Base-by-base conservation (phyloP, 2,329 filamentous ascomycete species). In the Aspergillus alliaceus region DNA sequence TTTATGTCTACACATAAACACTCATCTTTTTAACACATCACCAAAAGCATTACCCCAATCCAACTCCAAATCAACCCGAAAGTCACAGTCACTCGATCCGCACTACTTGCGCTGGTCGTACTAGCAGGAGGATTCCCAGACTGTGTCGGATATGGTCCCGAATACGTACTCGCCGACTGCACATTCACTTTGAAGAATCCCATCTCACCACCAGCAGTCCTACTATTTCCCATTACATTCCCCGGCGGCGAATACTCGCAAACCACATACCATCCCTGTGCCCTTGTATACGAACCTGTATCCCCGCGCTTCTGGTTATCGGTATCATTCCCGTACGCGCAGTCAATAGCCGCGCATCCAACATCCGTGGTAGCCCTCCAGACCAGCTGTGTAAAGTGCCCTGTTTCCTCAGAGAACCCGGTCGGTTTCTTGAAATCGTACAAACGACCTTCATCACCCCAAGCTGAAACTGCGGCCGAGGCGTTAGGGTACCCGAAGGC, bases 321-420 rank as follows among this genome's bases (percentile, higher is more conserved):
- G n/a, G 37, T 62, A 12, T 54, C 48, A 29, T 57, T 59, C 29
- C 60, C 58, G 51, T 72, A 75, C 47, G 75, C 70, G 56, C 80
- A 82, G 60, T 77, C 64, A 15, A 72, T 67, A 39, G 72, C 71
- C 25, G 71, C 82, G 62, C 82, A 91, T 0, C 86, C 86, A 1
- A 88, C 81, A 32, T 78, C 76, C 6, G 76, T 85, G 1, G 86
- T 89, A 24, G 77, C 72, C 70, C 82, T 84, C 88, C 89, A 91
- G 6, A 91, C 87, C 6, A 91, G 72, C 76, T 90, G 88, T 1
- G 88, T 89, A 64, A 91, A 91, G 69, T 90, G 87, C 0, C 88
- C 88, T 18, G 88, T 89, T 32, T 75, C 70, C 62, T 86, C 77
- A 8, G 67, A 75, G 66, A 89, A 91, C 1, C 80, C 81, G 0